Evolutionary conservation across 2,329 filamentous ascomycete genomes (phyloP), one percentile per base, ranked within the genome.

Genomic region (Stagonosporopsis chrysanthemi): DNA sequence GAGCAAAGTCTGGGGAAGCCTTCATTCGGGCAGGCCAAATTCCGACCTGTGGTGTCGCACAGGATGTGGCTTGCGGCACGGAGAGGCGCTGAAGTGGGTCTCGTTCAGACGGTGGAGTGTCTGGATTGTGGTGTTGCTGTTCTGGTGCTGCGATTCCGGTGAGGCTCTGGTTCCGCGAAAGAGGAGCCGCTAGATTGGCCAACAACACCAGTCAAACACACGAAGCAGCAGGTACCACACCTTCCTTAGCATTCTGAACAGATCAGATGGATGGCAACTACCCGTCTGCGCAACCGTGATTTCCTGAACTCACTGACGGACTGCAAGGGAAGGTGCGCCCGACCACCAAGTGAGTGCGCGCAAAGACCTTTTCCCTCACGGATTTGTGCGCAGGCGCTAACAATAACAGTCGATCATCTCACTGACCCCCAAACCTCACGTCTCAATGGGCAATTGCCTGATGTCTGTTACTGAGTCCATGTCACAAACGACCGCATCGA

Each of bases 1-100:
- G 17, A 52, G 48, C 29, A 38, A 47, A 42, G 33, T 61, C 58
- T 63, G 66, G 61, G 49, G 55, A 63, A 65, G 40, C 59, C 59
- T 58, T 43, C 56, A 56, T 44, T 55, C 70, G 71, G 70, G 24
- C 52, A 31, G 42, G 38, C 31, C 45, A 43, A 40, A 17, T 62
- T 65, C 71, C 70, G 70, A 62, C 58, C 42, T 63, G 44, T 47
- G 31, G 58, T 56, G 17, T 63, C 54, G 49, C 50, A 52, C 36
- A 31, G 22, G n/a, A 19, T 52, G 47, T 56, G 36, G 58, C 56
- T 60, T 39, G 35, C 33, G 39, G 41, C 53, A 54, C 49, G 28
- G 19, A 56, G 29, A 52, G 51, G 45, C 41, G 24, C 38, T 17
- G 45, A 35, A 31, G 43, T 48, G 19, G 50, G 33, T 29, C 22